These are phyloP conservation scores for Xylaria sp. DNA, from an alignment of 495 filamentous ascomycete genomes.

Conservation along the genomic window DNA sequence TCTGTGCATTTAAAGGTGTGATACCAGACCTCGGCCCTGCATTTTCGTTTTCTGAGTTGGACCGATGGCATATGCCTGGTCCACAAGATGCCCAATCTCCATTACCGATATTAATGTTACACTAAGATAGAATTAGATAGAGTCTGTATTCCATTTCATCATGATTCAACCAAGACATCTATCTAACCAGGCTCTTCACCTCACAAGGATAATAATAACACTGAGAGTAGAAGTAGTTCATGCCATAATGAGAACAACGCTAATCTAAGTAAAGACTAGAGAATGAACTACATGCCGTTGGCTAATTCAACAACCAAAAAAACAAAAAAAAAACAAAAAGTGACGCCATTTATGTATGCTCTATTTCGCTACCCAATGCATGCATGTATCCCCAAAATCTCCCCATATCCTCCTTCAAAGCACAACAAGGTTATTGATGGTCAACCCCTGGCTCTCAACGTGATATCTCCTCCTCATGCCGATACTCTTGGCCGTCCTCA, in stretches of 20 bases:
- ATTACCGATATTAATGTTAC: background rate
- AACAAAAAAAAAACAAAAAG: too few species aligned
- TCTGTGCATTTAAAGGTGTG: too few species aligned
- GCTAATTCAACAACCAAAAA: background rate
- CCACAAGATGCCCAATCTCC: background rate
- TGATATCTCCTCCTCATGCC: slow-evolving; percentile 80
- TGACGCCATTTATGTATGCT: slow-evolving; percentile 22
- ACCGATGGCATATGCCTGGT: background rate
- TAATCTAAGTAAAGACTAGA: background rate
- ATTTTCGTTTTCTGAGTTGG: background rate
- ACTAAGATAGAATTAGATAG: background rate
- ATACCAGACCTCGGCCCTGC: too few species aligned
- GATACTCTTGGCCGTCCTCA: slow-evolving; percentile 66
- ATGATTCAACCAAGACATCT: background rate
- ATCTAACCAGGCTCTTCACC: background rate
- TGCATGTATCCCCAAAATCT: background rate
- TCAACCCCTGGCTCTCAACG: slow-evolving; percentile 80
- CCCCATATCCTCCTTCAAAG: slow-evolving; percentile 48
- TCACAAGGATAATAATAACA: background rate
- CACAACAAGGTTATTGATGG: slow-evolving; percentile 81
- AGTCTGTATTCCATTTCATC: background rate
- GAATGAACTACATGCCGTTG: background rate
- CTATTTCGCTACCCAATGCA: slow-evolving; percentile 17
- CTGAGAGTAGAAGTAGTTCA: background rate
- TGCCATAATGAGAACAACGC: background rate